Base-by-base conservation (phyloP, 2,329 filamentous ascomycete genomes). In the Achaetomium macrosporum region DNA sequence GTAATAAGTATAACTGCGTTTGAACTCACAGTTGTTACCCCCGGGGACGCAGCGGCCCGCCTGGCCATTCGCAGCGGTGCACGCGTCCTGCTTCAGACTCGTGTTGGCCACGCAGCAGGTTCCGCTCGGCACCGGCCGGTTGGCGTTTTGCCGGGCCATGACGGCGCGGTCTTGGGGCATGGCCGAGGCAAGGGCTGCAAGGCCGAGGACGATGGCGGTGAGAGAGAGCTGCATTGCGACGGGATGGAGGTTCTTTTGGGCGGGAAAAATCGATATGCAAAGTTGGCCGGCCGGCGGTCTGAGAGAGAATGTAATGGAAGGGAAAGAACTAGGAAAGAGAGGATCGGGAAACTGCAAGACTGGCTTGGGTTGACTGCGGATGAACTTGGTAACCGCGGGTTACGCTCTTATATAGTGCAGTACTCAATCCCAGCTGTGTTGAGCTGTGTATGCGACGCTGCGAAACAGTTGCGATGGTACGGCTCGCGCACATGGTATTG, bases 11-110 rank as follows among this genome's bases (percentile, higher is more conserved):
- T 13, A 15, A 13, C 30, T 7, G 30, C 7, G 30, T 31, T 31
- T 4, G 10, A 6, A 59, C 67, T 58, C 54, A 70, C 68, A 71
- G 54, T 64, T 62, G 59, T 68, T 66, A 16, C 62, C 63, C n/a
- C 61, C 65, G 30, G 68, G 68, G 2, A 71, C 66, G 55, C 68
- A 70, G 35, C 64, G 64, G 17, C 68, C 68, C 9, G 53, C 39
- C 56, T 64, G 56, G 51, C 68, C 68, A 56, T 67, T 66, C 50
- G 64, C 60, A 19, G 51, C 47, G 3, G 43, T 61, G 65, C 68
- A 71, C 47, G 66, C 56, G 56, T 71, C 68, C 58, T 71, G 65
- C 66, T 71, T 71, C 41, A 69, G 55, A 54, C 55, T 66, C 5
- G 62, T 67, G 55, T 64, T 64, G 55, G 65, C 62, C 15, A 69